Percentiles rank a stretch among this genome's conserved stretches.
phyloP scores from a whole-genome alignment of 495 filamentous ascomycete genomes.

The Neurospora hispaniola region DNA sequence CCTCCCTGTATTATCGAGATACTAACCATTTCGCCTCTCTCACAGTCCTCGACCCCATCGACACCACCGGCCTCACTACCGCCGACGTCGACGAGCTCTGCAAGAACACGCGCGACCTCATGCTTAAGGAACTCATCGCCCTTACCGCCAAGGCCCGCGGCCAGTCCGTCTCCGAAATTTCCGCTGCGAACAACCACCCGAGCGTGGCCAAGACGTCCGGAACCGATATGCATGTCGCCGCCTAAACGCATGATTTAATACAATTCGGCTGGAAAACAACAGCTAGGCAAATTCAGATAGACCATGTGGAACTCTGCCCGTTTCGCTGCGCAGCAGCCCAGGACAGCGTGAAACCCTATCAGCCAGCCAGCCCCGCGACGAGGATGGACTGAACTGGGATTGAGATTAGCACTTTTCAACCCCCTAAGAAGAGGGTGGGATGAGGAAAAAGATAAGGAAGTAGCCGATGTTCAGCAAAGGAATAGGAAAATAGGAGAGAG shows the following conservation, averaged over 20 bases:
- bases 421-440: background rate
- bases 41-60: conserved; percentile 72
- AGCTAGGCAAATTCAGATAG: background rate
- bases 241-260: conserved; percentile 9
- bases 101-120: conserved; percentile 58
- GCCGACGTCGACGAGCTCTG: conserved; percentile 76
- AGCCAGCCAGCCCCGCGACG: background rate
- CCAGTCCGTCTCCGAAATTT: background rate
- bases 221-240: conserved; percentile 13
- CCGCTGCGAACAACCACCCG: background rate
- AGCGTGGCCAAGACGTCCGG: conserved; percentile 16
- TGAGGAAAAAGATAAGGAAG: background rate
- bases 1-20: background rate
- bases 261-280: background rate
- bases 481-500: background rate
- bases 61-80: conserved; percentile 62
- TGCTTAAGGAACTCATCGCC: conserved; percentile 63
- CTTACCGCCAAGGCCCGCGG: conserved; percentile 42
- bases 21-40: conserved; percentile 4
- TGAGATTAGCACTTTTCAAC: background rate
- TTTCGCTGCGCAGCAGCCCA: background rate
- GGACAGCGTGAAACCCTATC: background rate
- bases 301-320: background rate
- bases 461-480: too few species aligned
- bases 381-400: background rate